Percentiles rank a stretch among this genome's conserved stretches.
Evolutionary conservation across 352 stramenopile species (phyloP).

Genomic region (Blastocystis sp.): DNA sequence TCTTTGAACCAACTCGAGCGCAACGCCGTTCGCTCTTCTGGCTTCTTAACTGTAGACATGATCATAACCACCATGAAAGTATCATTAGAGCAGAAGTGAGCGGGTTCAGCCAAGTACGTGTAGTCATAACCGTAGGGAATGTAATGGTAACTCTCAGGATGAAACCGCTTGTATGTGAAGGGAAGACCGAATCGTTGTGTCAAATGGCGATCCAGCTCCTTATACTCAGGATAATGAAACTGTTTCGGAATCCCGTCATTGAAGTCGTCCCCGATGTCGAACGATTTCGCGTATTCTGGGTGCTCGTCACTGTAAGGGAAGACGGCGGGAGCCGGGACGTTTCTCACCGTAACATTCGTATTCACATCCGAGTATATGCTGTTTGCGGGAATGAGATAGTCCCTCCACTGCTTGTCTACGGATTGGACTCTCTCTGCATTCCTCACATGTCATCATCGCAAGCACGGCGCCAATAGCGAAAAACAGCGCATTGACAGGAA

Average conservation of each 20-base stretch:
- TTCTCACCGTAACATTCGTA: not conserved
- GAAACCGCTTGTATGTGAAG: slow-evolving; percentile 55
- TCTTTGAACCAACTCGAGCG: slow-evolving; percentile 33
- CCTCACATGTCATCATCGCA: not conserved
- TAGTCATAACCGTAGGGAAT: slow-evolving; percentile 66
- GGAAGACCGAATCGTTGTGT: slow-evolving; percentile 31
- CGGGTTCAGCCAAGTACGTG: slow-evolving; percentile 13
- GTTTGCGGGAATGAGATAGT: not conserved
- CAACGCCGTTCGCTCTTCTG: slow-evolving; percentile 14
- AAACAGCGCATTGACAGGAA: not conserved
- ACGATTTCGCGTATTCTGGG: not conserved
- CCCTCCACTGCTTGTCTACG: not conserved
- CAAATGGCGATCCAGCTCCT: slow-evolving; percentile 16
- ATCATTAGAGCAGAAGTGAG: not conserved
- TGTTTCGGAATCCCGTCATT: slow-evolving; percentile 3
- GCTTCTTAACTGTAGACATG: slow-evolving; percentile 61
- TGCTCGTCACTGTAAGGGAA: not conserved
- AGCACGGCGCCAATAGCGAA: not conserved
- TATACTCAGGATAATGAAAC: slow-evolving; percentile 43
- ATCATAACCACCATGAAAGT: slow-evolving; percentile 62
- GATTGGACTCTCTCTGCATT: not conserved
- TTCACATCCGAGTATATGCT: not conserved
- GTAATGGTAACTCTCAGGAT: slow-evolving; percentile 19
- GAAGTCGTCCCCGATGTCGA: not conserved
- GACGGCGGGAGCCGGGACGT: not conserved